phyloP scores from a whole-genome alignment of 2,329 filamentous ascomycete genomes.

The Beauveria bassiana region DNA sequence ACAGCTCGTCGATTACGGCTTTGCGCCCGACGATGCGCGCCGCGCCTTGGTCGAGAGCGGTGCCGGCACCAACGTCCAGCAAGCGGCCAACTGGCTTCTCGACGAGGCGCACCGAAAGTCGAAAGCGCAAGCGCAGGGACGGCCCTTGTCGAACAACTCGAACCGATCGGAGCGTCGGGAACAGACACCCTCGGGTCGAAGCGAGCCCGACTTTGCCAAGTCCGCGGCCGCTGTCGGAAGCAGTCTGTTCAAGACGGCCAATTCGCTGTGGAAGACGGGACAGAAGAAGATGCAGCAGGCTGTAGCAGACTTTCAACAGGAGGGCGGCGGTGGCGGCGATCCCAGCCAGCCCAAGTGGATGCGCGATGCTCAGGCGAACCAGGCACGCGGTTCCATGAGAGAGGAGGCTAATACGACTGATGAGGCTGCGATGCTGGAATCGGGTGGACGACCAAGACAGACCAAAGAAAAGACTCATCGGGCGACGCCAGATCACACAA shows the following conservation, averaged over 20 bases:
- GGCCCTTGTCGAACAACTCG: constrained; percentile 36
- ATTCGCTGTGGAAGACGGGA: constrained; percentile 88
- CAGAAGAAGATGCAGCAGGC: constrained; percentile 91
- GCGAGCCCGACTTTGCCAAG: constrained; percentile 69
- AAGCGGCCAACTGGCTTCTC: constrained; percentile 79
- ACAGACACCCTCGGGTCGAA: constrained; percentile 32
- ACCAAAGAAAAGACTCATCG: constrained; percentile 15
- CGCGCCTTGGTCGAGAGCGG: constrained; percentile 74
- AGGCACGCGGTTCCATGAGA: constrained; percentile 12
- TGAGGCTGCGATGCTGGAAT: constrained; percentile 74
- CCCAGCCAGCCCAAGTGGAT: constrained; percentile 90
- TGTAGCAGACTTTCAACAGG: constrained; percentile 73
- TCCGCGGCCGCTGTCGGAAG: constrained; percentile 75
- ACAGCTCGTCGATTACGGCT: constrained; percentile 91
- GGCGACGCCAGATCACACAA: constrained; percentile 26
- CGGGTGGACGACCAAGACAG: constrained; percentile 48
- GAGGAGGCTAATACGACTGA: constrained; percentile 45
- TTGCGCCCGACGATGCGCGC: constrained; percentile 74
- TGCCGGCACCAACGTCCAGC: constrained; percentile 72
- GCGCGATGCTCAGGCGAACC: constrained; percentile 56
- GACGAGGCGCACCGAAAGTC: constrained; percentile 85
- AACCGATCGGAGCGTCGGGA: constrained; percentile 15
- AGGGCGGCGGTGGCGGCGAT: constrained; percentile 49
- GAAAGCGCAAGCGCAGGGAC: constrained; percentile 59
- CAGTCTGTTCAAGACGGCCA: constrained; percentile 86